Base-by-base conservation (phyloP, 306 rosid species). In the Dalbergia cultrata region DNA sequence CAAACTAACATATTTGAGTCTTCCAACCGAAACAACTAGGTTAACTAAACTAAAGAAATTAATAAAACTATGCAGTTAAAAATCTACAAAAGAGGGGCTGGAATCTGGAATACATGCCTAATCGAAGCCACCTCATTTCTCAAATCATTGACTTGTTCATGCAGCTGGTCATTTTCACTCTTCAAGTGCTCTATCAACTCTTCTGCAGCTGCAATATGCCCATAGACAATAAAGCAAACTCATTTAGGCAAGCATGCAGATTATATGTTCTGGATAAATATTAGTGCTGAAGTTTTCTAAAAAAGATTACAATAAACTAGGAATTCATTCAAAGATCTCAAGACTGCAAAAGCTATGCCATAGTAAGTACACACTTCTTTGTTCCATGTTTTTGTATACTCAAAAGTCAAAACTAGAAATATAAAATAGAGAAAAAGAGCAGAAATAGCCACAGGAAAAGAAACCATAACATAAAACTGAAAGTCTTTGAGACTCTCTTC, bases 131-230 rank as follows among this genome's bases (percentile, higher is more conserved):
- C 56, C 86, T 95, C 97, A 83, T 57, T 86, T 60, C 86, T 89
- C 91, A 95, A 82, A 1, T 89, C 94, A 85, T 83, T 73, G 69
- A 91, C 84, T 80, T 87, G 88, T 31, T 52, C 85, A 43, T 8
- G 85, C 84, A 95, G 75, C 81, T 80, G 65, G 57, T 90, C 93
- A 56, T 89, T 93, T 82, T 95, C 91, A 10, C 22, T 83, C 78
- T 61, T 86, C 67, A 91, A 84, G 83, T 95, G 92, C 63, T 93
- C 88, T 35, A 91, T 89, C 77, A 87, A 78, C 77, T 90, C 92
- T 81, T 95, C 98, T 3, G 94, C 89, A 72, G 88, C 99, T 95
- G 94, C 37, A 83, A 86, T 61, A 74, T 5, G n/a, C 22, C 70
- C 41, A 43, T 74, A 56, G 9, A 13, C n/a, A 60, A 67, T 75